Percentiles rank a stretch among this genome's conserved stretches.
Evolutionary conservation across 2,329 filamentous ascomycete species (phyloP).

Genomic region (Trichothecium sympodiale): DNA sequence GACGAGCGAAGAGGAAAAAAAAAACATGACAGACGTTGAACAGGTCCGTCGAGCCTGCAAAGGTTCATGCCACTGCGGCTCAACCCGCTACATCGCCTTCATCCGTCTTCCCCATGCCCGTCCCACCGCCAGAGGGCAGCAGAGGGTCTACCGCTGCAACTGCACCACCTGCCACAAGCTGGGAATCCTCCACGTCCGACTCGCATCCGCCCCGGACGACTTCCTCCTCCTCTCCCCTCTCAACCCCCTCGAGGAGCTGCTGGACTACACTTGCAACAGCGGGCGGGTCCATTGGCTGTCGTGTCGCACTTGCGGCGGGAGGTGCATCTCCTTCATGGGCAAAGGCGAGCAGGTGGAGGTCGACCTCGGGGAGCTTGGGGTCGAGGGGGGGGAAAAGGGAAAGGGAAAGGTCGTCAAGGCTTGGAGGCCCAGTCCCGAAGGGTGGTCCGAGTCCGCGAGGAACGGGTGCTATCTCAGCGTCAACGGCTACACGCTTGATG

Average conservation of each 20-base stretch:
- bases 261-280: slow-evolving; percentile 25
- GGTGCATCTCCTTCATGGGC: slow-evolving; percentile 28
- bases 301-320: slow-evolving; percentile 32
- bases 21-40: too few relatives aligned
- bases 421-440: slow-evolving; percentile 17
- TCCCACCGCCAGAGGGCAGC: slow-evolving; percentile 11
- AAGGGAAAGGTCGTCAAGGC: slow-evolving; percentile 8
- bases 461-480: slow-evolving; percentile 22
- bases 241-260: slow-evolving; percentile 23
- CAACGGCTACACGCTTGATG: slow-evolving; percentile 25
- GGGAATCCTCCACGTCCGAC: slow-evolving; percentile 32
- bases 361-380: slow-evolving; percentile 7
- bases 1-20: too few relatives aligned
- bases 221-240: slow-evolving; percentile 33
- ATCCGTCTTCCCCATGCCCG: slow-evolving; percentile 26
- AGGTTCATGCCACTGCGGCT: slow-evolving; percentile 37
- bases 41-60: slow-evolving; percentile 9
- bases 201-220: slow-evolving; percentile 22
- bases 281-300: slow-evolving; percentile 29
- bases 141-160: slow-evolving; percentile 29
- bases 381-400: neutral
- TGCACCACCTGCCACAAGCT: slow-evolving; percentile 38
- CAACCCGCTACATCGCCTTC: slow-evolving; percentile 28
- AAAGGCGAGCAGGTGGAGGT: slow-evolving; percentile 17
- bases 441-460: slow-evolving; percentile 6